phyloP scores from a whole-genome alignment of 352 stramenopile species.

The Discostella stelligera region DNA sequence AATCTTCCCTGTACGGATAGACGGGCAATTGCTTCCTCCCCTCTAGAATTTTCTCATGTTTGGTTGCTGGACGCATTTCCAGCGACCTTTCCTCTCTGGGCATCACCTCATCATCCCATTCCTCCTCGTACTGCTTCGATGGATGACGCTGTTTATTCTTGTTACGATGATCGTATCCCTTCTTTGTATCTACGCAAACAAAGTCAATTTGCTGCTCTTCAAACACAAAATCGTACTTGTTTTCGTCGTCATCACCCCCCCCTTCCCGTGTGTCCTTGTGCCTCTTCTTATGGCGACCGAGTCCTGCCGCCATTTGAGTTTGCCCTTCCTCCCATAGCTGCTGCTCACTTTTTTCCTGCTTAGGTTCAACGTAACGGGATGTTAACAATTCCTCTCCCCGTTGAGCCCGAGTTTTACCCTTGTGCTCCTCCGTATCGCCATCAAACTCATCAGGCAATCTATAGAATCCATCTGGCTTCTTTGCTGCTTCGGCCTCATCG shows the following conservation, averaged over 20 bases:
- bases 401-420: constrained; percentile 87
- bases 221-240: constrained; percentile 96
- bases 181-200: constrained; percentile 84
- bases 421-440: constrained; percentile 88
- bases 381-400: constrained; percentile 90
- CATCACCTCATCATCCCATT: constrained; percentile 27
- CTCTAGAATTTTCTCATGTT: constrained; percentile 93
- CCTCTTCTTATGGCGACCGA: constrained; percentile 85
- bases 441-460: constrained; percentile 95
- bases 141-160: constrained; percentile 38
- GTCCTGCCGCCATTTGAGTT: constrained; percentile 85
- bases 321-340: constrained; percentile 98
- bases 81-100: constrained; percentile 34
- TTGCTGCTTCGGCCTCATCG: constrained; percentile 64
- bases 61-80: constrained; percentile 56
- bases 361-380: constrained; percentile 91
- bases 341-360: constrained; percentile 94
- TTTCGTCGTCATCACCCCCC: constrained; percentile 60
- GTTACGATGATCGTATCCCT: constrained; percentile 74
- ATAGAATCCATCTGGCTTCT: constrained; percentile 85
- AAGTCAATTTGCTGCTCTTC: constrained; percentile 98
- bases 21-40: constrained; percentile 95
- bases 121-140: constrained; percentile 30
- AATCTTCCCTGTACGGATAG: constrained; percentile 96
- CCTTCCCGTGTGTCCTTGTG: constrained; percentile 63